Evolutionary conservation across 805 yeast species (phyloP).

Genomic region (Kuraishia cidri): DNA sequence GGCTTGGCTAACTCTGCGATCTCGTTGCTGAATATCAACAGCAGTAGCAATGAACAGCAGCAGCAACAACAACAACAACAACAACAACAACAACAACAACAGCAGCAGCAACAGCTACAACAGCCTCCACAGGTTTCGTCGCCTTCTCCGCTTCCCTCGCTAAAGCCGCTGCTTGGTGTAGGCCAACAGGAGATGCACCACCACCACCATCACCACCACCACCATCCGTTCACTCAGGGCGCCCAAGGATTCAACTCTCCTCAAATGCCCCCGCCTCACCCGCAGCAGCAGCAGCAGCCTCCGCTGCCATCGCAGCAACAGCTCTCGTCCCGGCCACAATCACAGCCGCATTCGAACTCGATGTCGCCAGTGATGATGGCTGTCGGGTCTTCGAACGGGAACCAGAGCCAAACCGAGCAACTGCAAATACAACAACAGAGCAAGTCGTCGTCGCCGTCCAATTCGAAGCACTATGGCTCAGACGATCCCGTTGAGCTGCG

Average conservation of each 20-base stretch:
- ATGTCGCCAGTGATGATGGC: too few species aligned
- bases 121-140: too few species aligned
- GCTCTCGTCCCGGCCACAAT: neutral
- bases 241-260: neutral
- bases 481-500: slow-evolving; percentile 29
- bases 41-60: slow-evolving; percentile 9
- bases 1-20: slow-evolving; percentile 18
- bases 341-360: too few species aligned
- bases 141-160: slow-evolving; percentile 3
- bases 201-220: neutral
- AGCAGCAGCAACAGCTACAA: too few species aligned
- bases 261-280: neutral
- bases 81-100: too few species aligned
- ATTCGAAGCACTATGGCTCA: neutral
- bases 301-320: slow-evolving; percentile 4
- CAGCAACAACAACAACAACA: too few species aligned
- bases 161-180: neutral
- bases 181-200: too few species aligned
- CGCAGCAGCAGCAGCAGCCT: slow-evolving; percentile 1
- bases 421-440: too few species aligned
- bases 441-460: neutral
- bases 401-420: too few species aligned
- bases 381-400: too few species aligned
- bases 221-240: neutral
- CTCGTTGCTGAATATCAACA: slow-evolving; percentile 6